phyloP scores from a whole-genome alignment of 2,329 filamentous ascomycete genomes.

The Beauveria varroae region DNA sequence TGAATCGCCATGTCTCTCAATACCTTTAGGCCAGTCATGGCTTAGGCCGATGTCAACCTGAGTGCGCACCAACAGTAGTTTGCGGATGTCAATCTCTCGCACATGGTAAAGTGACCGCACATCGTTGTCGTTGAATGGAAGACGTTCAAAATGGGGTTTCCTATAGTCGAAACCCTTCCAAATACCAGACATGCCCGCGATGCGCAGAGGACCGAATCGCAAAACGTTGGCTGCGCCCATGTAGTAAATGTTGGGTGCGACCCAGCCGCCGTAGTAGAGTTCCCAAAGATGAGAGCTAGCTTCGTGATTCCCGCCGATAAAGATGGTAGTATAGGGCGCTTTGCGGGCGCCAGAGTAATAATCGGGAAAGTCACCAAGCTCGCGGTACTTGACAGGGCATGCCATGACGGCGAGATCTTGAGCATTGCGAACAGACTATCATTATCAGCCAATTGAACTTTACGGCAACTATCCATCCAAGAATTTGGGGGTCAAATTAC shows the following conservation, averaged over 20 bases:
- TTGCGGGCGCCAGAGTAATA: conserved; percentile 76
- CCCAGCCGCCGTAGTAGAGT: conserved; percentile 95
- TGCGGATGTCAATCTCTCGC: conserved; percentile 82
- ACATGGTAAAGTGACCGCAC: conserved; percentile 82
- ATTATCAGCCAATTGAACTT: not conserved
- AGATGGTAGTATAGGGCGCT: conserved; percentile 85
- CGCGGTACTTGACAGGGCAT: conserved; percentile 79
- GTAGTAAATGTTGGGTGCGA: conserved; percentile 94
- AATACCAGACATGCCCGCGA: conserved; percentile 86
- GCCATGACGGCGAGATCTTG: conserved; percentile 83
- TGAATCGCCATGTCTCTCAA: conserved; percentile 72
- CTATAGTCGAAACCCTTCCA: conserved; percentile 89
- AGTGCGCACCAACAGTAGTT: conserved; percentile 73
- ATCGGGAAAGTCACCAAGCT: conserved; percentile 84
- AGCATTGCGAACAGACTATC: conserved; percentile 75
- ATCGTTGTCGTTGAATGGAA: conserved; percentile 75
- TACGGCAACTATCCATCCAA: not conserved
- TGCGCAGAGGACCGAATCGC: conserved; percentile 73
- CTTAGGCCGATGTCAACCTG: conserved; percentile 89
- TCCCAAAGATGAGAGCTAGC: conserved; percentile 86
- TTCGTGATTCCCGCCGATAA: conserved; percentile 93
- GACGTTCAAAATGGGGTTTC: conserved; percentile 72
- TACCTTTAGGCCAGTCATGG: conserved; percentile 86
- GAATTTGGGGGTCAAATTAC: conserved; percentile 30
- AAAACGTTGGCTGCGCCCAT: conserved; percentile 88